phyloP scores from a whole-genome alignment of 176 grass and related monocot species.

The Microstegium vimineum region DNA sequence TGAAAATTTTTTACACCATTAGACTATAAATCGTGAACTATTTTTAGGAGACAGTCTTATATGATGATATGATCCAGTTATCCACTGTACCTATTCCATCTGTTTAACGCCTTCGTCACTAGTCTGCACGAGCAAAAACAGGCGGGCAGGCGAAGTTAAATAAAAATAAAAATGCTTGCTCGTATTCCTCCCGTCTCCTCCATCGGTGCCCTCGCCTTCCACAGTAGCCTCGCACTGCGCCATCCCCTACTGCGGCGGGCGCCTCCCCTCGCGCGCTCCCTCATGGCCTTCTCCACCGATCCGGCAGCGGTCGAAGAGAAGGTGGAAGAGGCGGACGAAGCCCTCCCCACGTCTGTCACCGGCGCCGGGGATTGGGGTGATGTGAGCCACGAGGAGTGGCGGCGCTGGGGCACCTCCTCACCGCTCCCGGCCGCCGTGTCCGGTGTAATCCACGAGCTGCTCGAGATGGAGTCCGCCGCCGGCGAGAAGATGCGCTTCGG shows the following conservation, averaged over 20 bases:
- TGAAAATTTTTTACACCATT: too few species aligned
- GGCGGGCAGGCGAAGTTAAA: too few species aligned
- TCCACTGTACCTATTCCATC: too few species aligned
- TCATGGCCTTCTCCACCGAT: conserved; percentile 21
- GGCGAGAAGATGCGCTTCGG: conserved; percentile 68
- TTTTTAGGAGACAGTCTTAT: too few species aligned
- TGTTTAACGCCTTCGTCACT: too few species aligned
- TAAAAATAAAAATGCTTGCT: neutral
- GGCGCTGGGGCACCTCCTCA: conserved; percentile 75
- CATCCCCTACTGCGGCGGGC: neutral
- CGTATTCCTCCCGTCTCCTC: neutral
- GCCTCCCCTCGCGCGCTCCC: neutral
- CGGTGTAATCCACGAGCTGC: conserved; percentile 44
- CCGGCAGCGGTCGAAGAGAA: neutral
- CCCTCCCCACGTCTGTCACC: neutral
- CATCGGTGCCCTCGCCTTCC: neutral
- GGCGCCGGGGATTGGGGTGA: neutral
- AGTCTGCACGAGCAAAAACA: neutral
- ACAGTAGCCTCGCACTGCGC: neutral
- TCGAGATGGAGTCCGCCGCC: conserved; percentile 43
- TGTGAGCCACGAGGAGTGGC: conserved; percentile 67
- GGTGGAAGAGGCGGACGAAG: conserved; percentile 17
- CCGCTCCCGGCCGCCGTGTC: conserved; percentile 47
- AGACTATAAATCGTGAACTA: too few species aligned
- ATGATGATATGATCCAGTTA: too few species aligned